Evolutionary conservation across 345 rosid species (phyloP).

Genomic region (Streptanthus diversifolius): DNA sequence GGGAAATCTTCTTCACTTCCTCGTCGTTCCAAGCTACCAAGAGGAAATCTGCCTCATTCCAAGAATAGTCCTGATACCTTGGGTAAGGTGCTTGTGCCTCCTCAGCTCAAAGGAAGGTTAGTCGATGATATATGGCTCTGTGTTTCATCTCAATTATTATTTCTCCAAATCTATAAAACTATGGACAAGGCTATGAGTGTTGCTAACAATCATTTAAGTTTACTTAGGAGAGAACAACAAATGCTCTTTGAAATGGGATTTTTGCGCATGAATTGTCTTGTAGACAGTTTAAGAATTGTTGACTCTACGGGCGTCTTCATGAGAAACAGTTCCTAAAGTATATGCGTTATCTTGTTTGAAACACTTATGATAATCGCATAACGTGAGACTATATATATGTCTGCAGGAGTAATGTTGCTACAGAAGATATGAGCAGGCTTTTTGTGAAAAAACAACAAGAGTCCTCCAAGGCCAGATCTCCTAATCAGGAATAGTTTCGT

Average conservation of each 20-base stretch:
- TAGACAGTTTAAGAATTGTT: background rate
- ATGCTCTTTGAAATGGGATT: background rate
- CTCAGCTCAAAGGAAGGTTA: conserved; percentile 86
- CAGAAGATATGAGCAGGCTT: conserved; percentile 85
- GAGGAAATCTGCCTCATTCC: conserved; percentile 47
- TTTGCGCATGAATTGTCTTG: background rate
- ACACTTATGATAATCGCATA: background rate
- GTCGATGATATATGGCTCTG: background rate
- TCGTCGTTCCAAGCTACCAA: conserved; percentile 55
- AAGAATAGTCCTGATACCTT: conserved; percentile 60
- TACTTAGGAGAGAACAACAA: background rate
- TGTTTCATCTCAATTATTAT: background rate
- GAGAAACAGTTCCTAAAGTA: background rate
- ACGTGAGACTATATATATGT: background rate
- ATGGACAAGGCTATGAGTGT: background rate
- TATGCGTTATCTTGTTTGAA: background rate
- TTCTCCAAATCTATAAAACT: background rate
- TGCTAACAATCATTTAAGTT: background rate
- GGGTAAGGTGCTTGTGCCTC: conserved; percentile 66
- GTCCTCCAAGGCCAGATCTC: conserved; percentile 37
- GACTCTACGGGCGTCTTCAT: background rate
- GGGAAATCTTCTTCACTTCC: conserved; percentile 39
- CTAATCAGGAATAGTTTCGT: conserved; percentile 21
- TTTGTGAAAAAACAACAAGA: conserved; percentile 59
- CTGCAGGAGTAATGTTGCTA: conserved; percentile 88